Base-by-base conservation (phyloP, 73 alveolate genomes). In the Paramecium pentaurelia region DNA sequence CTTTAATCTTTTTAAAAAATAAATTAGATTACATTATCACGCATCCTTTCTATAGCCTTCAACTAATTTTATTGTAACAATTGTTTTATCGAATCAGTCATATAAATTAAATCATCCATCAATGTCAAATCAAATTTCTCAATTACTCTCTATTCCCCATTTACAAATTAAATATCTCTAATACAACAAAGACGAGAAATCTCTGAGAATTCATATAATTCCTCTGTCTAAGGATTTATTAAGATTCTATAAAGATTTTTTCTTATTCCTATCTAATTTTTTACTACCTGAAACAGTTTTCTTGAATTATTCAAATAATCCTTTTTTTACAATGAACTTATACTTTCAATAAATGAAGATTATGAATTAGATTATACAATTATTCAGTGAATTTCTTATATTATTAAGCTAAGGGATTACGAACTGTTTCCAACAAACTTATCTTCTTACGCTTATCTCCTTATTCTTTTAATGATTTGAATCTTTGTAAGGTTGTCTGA, bases 211-310 rank as follows among this genome's bases (percentile, higher is more conserved):
- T 80, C 91, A 44, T 25, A 22, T 27, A 80, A 80, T 18, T 80
- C 91, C 3, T 80, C 91, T 3, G 10, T 42, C 20, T 80, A 10
- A 40, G 47, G 36, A 27, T 80, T 80, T 14, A 80, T 42, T 25
- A 80, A 30, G 6, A 80, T 25, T 80, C 34, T 40, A 16, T 49
- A 32, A 18, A 80, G 58, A 27, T 80, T 45, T 80, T 80, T 80
- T 22, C 30, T 80, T 42, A 45, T 36, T 27, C 91, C 91, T 3
- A 80, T 80, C 3, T 25, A 25, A 18, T 42, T 45, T 80, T 80
- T 80, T 14, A 80, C 91, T n/a, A 80, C 91, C 49, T 45, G 45
- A 80, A 80, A 80, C 73, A 80, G 42, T 80, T 80, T 80, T 42
- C 91, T 80, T 20, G 91, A 80, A 28, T 80, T 80, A 20, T 80